These are phyloP conservation scores for Juncus effusus DNA, from an alignment of 176 grass and related monocot species.

Conservation along the genomic window DNA sequence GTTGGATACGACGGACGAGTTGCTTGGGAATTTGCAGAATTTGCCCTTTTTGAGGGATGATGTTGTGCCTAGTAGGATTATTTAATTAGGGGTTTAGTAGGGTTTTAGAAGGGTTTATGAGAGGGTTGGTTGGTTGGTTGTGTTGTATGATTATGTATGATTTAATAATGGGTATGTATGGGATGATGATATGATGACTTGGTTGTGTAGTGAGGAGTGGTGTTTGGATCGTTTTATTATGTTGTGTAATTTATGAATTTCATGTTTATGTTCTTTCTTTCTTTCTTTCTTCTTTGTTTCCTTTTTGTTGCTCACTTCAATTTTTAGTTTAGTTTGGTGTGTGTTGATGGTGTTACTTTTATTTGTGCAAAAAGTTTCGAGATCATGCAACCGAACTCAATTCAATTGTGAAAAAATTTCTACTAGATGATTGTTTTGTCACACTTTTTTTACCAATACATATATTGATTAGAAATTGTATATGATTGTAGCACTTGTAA, in stretches of 20 bases:
- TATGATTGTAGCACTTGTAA: no score
- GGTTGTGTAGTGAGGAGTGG: conserved; percentile 6
- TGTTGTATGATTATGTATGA: conserved; percentile 32
- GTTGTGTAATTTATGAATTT: conserved; percentile 20
- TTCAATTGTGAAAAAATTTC: no score
- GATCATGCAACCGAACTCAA: no score
- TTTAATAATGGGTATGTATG: conserved; percentile 8
- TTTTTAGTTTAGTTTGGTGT: background rate
- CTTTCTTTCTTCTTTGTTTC: conserved; percentile 13
- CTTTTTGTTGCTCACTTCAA: background rate
- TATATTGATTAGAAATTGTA: no score
- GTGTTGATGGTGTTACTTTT: background rate
- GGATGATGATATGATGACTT: conserved; percentile 25
- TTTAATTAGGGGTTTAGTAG: conserved; percentile 25
- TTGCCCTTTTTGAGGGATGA: conserved; percentile 96
- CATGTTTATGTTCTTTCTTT: background rate
- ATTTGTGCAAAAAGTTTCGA: background rate
- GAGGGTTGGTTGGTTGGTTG: conserved; percentile 10
- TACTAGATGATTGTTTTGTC: no score
- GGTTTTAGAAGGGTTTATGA: background rate
- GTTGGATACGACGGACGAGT: conserved; percentile 70
- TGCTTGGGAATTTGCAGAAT: conserved; percentile 84
- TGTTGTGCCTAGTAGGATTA: conserved; percentile 48
- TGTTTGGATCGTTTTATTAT: no score
- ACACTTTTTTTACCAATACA: no score